Evolutionary conservation across 176 grass and related monocot species (phyloP).

Genomic region (Typha latifolia): DNA sequence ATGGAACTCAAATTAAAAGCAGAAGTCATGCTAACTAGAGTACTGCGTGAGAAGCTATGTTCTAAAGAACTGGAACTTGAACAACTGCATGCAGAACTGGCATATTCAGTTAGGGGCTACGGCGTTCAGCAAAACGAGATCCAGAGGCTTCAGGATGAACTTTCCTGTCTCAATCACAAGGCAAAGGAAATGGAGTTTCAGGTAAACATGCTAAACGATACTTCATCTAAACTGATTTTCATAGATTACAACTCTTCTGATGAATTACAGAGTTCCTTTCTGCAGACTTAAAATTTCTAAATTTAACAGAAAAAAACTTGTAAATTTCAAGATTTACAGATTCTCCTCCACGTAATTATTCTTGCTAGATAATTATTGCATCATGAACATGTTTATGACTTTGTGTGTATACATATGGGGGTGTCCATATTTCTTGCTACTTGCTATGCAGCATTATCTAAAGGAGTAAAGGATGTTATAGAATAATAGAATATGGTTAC

Average conservation of each 20-base stretch:
- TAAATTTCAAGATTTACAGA: neutral
- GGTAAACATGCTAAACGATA: conserved; percentile 25
- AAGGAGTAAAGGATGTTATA: no score
- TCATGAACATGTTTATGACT: no score
- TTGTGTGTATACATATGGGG: no score
- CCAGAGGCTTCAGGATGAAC: conserved; percentile 47
- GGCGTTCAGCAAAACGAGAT: conserved; percentile 46
- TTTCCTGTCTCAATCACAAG: conserved; percentile 38
- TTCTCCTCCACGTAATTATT: neutral
- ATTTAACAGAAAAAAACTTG: neutral
- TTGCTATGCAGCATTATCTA: no score
- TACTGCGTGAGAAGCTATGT: conserved; percentile 54
- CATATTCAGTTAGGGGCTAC: conserved; percentile 39
- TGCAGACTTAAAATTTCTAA: neutral
- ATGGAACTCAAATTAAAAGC: conserved; percentile 49
- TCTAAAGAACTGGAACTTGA: conserved; percentile 56
- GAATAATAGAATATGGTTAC: no score
- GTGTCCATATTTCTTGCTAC: no score
- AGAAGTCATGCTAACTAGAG: conserved; percentile 47
- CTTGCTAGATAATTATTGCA: neutral
- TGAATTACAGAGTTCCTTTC: neutral
- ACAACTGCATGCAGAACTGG: conserved; percentile 52
- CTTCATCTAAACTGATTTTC: neutral
- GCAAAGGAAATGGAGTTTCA: conserved; percentile 60
- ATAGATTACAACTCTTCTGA: neutral